Percentiles rank a stretch among this genome's conserved stretches.
phyloP scores from a whole-genome alignment of 2,329 filamentous ascomycete genomes.

The Alternaria gaisen region DNA sequence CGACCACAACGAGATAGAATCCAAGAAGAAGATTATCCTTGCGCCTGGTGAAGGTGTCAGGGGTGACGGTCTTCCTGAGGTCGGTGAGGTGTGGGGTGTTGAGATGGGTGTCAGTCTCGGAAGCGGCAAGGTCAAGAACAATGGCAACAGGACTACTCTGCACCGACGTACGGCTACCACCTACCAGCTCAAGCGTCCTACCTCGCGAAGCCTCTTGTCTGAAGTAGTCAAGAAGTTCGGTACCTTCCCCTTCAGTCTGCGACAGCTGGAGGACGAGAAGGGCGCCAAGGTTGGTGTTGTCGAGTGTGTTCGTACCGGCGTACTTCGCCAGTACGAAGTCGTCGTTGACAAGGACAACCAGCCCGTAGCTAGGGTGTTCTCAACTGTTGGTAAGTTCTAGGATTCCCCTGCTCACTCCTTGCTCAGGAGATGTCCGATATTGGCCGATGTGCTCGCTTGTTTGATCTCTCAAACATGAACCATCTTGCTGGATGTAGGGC shows the following conservation, averaged over 20 bases:
- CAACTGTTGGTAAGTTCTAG: slow-evolving; percentile 89
- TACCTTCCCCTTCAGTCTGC: slow-evolving; percentile 95
- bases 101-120: slow-evolving; percentile 93
- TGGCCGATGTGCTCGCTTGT: background rate
- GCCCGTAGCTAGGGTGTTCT: slow-evolving; percentile 85
- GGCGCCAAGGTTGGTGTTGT: slow-evolving; percentile 95
- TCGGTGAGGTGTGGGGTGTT: slow-evolving; percentile 96
- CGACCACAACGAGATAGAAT: slow-evolving; percentile 96
- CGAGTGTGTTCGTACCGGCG: slow-evolving; percentile 91
- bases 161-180: slow-evolving; percentile 93
- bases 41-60: slow-evolving; percentile 85
- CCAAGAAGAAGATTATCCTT: slow-evolving; percentile 97
- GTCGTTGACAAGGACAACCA: slow-evolving; percentile 91
- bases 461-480: background rate
- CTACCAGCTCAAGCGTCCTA: slow-evolving; percentile 92
- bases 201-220: slow-evolving; percentile 88
- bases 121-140: slow-evolving; percentile 91
- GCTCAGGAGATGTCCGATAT: background rate
- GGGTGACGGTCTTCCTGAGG: slow-evolving; percentile 87
- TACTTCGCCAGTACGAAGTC: slow-evolving; percentile 95
- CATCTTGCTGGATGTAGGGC: background rate
- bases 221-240: slow-evolving; percentile 98
- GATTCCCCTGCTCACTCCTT: slow-evolving; percentile 48
- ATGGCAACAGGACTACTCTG: slow-evolving; percentile 85
- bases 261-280: slow-evolving; percentile 96